Conservation (phyloP, 257 asterid species). For the Echites panduratus region DNA sequence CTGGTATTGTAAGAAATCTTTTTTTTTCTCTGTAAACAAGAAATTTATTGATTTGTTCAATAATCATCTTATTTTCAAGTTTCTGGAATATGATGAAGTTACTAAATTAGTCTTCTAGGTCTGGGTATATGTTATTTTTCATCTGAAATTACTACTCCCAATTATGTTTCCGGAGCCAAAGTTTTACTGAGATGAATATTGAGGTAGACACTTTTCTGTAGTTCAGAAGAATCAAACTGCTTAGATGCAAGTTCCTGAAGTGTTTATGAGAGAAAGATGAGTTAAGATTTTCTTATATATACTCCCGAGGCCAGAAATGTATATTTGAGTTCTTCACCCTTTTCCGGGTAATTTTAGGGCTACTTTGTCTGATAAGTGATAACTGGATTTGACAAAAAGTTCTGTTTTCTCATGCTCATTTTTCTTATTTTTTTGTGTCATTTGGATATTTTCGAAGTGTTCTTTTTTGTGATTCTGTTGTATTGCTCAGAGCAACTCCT, state of each 20-base stretch:
- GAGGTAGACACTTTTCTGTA: neutral
- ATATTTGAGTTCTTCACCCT: neutral
- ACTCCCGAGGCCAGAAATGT: neutral
- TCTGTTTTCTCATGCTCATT: neutral
- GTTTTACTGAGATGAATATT: neutral
- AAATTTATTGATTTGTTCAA: neutral
- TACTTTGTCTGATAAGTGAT: neutral
- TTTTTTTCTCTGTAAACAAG: no score
- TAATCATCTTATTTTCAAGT: neutral
- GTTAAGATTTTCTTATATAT: neutral
- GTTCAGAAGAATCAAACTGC: neutral
- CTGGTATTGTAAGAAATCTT: slow-evolving; percentile 29
- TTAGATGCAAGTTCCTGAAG: neutral
- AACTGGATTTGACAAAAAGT: neutral
- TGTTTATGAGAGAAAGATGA: neutral
- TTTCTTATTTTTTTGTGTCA: neutral
- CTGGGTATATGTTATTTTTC: neutral
- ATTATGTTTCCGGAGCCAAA: neutral
- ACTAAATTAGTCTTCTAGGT: neutral
- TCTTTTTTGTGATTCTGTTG: slow-evolving; percentile 8
- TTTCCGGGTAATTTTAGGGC: neutral
- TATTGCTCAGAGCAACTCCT: slow-evolving; percentile 41
- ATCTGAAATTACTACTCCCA: neutral
- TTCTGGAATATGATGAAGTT: no score
- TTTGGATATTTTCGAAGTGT: neutral